Conservation (phyloP, 2,329 filamentous ascomycete species). For the Monilinia aucupariae region DNA sequence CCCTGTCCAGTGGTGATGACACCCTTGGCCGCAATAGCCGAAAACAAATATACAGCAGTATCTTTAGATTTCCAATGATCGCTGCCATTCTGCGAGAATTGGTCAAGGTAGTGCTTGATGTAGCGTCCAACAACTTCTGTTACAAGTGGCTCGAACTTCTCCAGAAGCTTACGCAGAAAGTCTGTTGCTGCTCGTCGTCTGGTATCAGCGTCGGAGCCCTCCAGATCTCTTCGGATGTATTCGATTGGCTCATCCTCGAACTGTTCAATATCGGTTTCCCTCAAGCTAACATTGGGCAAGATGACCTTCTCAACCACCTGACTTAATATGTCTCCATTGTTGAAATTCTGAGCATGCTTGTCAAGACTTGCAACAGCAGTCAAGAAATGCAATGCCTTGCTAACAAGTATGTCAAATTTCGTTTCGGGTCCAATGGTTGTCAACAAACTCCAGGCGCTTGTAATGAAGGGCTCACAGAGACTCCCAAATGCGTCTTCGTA, state of each 20-base stretch:
- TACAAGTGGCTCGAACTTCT: constrained; percentile 79
- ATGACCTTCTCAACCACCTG: constrained; percentile 96
- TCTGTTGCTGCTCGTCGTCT: constrained; percentile 87
- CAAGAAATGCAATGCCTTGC: constrained; percentile 89
- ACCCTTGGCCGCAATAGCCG: constrained; percentile 89
- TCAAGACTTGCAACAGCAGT: constrained; percentile 78
- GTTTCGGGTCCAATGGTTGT: constrained; percentile 81
- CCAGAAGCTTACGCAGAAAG: constrained; percentile 82
- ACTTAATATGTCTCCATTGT: constrained; percentile 69
- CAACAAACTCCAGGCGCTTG: constrained; percentile 84
- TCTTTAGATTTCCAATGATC: constrained; percentile 96
- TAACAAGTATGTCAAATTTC: constrained; percentile 91
- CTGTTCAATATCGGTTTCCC: constrained; percentile 89
- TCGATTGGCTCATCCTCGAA: constrained; percentile 99
- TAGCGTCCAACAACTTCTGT: constrained; percentile 84
- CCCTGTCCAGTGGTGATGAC: constrained; percentile 81
- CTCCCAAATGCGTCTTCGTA: constrained; percentile 89
- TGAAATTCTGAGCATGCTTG: constrained; percentile 79
- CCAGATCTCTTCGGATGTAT: constrained; percentile 90
- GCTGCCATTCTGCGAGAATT: constrained; percentile 61
- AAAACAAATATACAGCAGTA: constrained; percentile 94
- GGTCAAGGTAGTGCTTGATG: constrained; percentile 73
- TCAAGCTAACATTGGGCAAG: constrained; percentile 81
- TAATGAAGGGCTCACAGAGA: constrained; percentile 77
- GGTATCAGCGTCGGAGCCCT: constrained; percentile 94